Evolutionary conservation across 129 eudicot species (phyloP), one percentile per base, ranked within the genome.

Genomic region (Deinandra increscens): DNA sequence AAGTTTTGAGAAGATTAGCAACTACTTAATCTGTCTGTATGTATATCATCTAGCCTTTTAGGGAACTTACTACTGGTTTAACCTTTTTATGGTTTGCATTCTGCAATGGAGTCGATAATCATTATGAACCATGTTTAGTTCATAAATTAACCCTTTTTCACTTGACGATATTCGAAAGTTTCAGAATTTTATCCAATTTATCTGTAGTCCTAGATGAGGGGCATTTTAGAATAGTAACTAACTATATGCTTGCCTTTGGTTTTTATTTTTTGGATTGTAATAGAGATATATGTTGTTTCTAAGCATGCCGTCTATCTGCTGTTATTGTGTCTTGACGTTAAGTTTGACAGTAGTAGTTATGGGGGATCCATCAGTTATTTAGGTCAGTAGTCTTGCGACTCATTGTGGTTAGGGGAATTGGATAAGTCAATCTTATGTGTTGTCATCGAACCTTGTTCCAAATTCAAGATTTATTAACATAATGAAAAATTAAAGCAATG

Each of bases 181-280:
- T 58, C 20, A 29, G 11, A 5, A 12, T 29, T 31, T 56, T 10
- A 29, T 58, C 29, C 9, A 14, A 5, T 29, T 29, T 11, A 12
- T 18, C 23, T 58, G 9, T 29, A 5, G 41, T 58, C 10, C 39
- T 58, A 13, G 64, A 58, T 31, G 41, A 58, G 64, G 4, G n/a
- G 26, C 44, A 12, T 36, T 53, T 61, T 22, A 19, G 36, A 14
- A 62, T 36, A 10, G 61, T 17, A 73, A 50, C 53, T 48, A 26
- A n/a, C n/a, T n/a, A 14, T 36, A 38, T 73, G 33, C 23, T 73
- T 73, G 39, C 9, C 23, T 55, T 75, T 45, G 19, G 18, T 19
- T 41, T 22, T n/a, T n/a, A n/a, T n/a, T n/a, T n/a, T n/a, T n/a
- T n/a, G n/a, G n/a, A n/a, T n/a, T n/a, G n/a, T 14, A 19, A 66